Percentiles rank a stretch among this genome's conserved stretches.
phyloP scores from a whole-genome alignment of 805 yeast genomes.

The Naumovozyma castellii region DNA sequence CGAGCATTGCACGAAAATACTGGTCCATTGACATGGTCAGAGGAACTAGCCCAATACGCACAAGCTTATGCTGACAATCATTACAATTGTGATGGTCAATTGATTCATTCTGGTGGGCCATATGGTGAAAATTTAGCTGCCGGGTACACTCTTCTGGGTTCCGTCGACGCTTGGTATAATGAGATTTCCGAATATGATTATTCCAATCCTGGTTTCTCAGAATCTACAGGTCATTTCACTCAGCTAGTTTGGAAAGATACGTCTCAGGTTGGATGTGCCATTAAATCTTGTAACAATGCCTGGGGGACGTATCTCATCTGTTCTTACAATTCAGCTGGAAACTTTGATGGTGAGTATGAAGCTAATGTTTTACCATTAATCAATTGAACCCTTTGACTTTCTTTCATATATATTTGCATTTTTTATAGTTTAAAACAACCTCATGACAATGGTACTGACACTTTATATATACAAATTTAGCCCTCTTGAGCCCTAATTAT shows the following conservation, averaged over 20 bases:
- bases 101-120: constrained; percentile 45
- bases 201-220: constrained; percentile 30
- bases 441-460: no score
- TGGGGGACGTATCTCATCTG: constrained; percentile 63
- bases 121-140: constrained; percentile 75
- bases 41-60: constrained; percentile 39
- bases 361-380: constrained; percentile 10
- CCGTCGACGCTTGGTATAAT: constrained; percentile 65
- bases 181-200: constrained; percentile 52
- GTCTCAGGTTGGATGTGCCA: constrained; percentile 58
- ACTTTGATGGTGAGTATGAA: constrained; percentile 28
- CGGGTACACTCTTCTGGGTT: constrained; percentile 37
- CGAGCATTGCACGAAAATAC: constrained; percentile 41
- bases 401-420: no score
- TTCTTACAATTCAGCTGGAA: constrained; percentile 68
- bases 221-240: constrained; percentile 55
- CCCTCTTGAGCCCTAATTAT: no score
- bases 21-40: constrained; percentile 41
- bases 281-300: constrained; percentile 44
- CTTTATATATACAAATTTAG: no score
- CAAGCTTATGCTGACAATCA: constrained; percentile 36
- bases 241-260: constrained; percentile 63
- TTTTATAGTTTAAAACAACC: no score
- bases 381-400: no score
- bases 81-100: constrained; percentile 47